Percentiles rank a stretch among this genome's conserved stretches.
Evolutionary conservation across 176 grass and related monocot species (phyloP).

Genomic region (Hsuehochloa calcarea): DNA sequence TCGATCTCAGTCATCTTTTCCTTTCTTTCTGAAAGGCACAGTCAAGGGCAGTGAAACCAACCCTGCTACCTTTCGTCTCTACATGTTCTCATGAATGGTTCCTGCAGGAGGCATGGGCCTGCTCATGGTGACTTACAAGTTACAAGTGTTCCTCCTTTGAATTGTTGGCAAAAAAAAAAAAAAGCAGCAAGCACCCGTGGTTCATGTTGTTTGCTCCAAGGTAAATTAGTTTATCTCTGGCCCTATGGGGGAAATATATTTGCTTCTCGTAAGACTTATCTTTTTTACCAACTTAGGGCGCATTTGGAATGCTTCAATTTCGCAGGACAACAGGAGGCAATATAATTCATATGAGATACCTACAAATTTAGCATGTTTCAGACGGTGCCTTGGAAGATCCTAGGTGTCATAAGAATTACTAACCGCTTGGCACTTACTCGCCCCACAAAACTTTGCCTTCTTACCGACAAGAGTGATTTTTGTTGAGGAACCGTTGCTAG

Average conservation of each 20-base stretch:
- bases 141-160: background rate
- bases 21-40: background rate
- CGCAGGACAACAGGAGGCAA: too few species aligned
- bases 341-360: too few species aligned
- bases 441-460: background rate
- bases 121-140: background rate
- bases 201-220: background rate
- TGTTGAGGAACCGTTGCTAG: too few species aligned
- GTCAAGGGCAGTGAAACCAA: background rate
- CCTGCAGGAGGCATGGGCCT: background rate
- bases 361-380: too few species aligned
- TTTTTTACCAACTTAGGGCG: too few species aligned
- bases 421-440: background rate
- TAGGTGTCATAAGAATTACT: background rate
- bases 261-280: background rate
- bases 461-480: too few species aligned
- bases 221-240: background rate
- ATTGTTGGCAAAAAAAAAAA: background rate
- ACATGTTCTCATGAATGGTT: background rate
- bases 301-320: too few species aligned
- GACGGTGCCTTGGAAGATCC: too few species aligned
- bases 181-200: background rate
- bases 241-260: background rate
- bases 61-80: background rate
- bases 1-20: conserved; percentile 20